Evolutionary conservation across 2,329 filamentous ascomycete genomes (phyloP).

Genomic region (Colletotrichum cordylinicola): DNA sequence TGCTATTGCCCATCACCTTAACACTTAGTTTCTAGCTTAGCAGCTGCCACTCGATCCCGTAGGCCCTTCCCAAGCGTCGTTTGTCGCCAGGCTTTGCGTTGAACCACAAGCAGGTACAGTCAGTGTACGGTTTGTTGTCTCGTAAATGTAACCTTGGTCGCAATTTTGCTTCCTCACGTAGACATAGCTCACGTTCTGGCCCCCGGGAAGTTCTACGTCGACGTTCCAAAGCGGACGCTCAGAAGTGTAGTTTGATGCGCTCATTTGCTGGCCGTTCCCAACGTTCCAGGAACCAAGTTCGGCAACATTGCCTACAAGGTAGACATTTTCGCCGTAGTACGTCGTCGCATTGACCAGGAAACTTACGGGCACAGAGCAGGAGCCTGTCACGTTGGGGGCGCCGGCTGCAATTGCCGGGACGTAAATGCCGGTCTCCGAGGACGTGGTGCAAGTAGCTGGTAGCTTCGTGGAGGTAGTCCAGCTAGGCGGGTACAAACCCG

Average conservation of each 20-base stretch:
- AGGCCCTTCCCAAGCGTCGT: slow-evolving; percentile 44
- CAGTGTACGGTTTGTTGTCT: slow-evolving; percentile 47
- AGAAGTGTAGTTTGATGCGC: slow-evolving; percentile 45
- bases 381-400: slow-evolving; percentile 35
- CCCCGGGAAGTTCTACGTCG: slow-evolving; percentile 43
- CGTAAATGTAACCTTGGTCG: slow-evolving; percentile 46
- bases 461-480: slow-evolving; percentile 29
- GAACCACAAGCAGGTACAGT: slow-evolving; percentile 40
- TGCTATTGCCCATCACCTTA: not conserved
- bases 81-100: slow-evolving; percentile 28
- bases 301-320: slow-evolving; percentile 45
- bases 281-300: slow-evolving; percentile 51
- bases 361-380: slow-evolving; percentile 40
- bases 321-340: slow-evolving; percentile 52
- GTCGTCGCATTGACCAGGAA: slow-evolving; percentile 54
- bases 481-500: slow-evolving; percentile 34
- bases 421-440: slow-evolving; percentile 34
- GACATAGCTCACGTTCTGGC: slow-evolving; percentile 47
- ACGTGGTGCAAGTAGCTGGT: slow-evolving; percentile 30
- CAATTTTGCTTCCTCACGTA: slow-evolving; percentile 51
- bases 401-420: slow-evolving; percentile 38
- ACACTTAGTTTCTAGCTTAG: not conserved
- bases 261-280: slow-evolving; percentile 41
- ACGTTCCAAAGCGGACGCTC: slow-evolving; percentile 50
- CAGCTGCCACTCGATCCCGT: slow-evolving; percentile 30